phyloP scores from a whole-genome alignment of 2,329 filamentous ascomycete species.

The Fusarium pseudoanthophilum region DNA sequence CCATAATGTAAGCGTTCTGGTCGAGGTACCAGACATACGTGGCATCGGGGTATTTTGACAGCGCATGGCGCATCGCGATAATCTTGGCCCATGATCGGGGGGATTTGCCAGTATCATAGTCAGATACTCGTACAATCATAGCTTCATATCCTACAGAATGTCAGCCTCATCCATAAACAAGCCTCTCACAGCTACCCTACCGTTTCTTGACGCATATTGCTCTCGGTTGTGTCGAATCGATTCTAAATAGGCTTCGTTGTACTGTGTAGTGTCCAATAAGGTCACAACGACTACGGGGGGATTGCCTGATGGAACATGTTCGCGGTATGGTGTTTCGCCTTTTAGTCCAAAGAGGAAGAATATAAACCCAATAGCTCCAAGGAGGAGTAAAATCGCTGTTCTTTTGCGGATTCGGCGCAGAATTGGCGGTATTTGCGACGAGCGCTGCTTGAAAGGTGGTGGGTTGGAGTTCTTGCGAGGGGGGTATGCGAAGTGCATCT shows the following conservation, averaged over 20 bases:
- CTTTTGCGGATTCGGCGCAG: slow-evolving; percentile 72
- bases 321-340: slow-evolving; percentile 46
- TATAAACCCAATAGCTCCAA: slow-evolving; percentile 67
- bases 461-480: slow-evolving; percentile 84
- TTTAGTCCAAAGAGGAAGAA: slow-evolving; percentile 64
- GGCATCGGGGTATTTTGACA: slow-evolving; percentile 80
- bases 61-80: slow-evolving; percentile 87
- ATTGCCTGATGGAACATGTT: slow-evolving; percentile 61
- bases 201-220: slow-evolving; percentile 86
- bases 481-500: slow-evolving; percentile 91
- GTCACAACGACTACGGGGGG: slow-evolving; percentile 84
- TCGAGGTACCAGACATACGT: slow-evolving; percentile 90
- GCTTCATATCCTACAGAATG: slow-evolving; percentile 79
- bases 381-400: slow-evolving; percentile 63
- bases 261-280: slow-evolving; percentile 75
- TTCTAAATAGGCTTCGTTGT: slow-evolving; percentile 74
- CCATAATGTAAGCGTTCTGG: slow-evolving; percentile 88
- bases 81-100: slow-evolving; percentile 79
- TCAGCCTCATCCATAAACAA: slow-evolving; percentile 6
- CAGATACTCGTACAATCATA: slow-evolving; percentile 80
- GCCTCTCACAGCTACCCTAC: slow-evolving; percentile 60
- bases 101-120: slow-evolving; percentile 75
- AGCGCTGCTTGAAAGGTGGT: slow-evolving; percentile 74
- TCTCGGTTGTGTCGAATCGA: slow-evolving; percentile 84
- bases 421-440: slow-evolving; percentile 62